Base-by-base conservation (phyloP, 2,329 filamentous ascomycete genomes). In the Talaromyces piceae region DNA sequence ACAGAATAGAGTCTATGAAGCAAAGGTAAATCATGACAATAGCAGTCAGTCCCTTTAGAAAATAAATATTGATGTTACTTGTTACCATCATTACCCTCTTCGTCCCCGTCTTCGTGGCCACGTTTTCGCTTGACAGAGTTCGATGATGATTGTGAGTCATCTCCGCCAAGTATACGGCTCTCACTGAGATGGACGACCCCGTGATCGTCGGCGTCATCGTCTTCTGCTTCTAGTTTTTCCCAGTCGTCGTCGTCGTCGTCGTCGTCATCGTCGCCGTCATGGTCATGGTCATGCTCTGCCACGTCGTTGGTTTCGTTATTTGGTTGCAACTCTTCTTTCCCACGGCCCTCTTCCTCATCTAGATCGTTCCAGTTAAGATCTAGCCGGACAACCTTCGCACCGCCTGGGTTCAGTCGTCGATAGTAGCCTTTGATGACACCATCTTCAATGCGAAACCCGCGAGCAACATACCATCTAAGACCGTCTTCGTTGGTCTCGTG, bases 401-500 rank as follows among this genome's bases (percentile, higher is more conserved):
- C 78, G 13, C 69, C 70, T 3, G 81, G 81, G 47, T 73, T 76
- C 57, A 85, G 63, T 41, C 77, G 74, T 28, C 78, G 71, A 64
- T 84, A 85, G 61, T 84, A 85, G 3, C 69, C 73, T 46, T 77
- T 71, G 41, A 82, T 73, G 47, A 74, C 66, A 2, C 69, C 71
- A 16, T 76, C 67, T 37, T 78, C 71, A 5, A 72, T 56, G 54
- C 69, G 69, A 54, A 85, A 85, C 0, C 77, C 79, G 4, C 80
- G 71, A 55, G 77, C 76, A 41, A 64, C 61, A 66, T 85, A 85
- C 82, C 82, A 85, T 45, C 73, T 71, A 56, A 82, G 58, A 0
- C 74, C 82, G 45, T 82, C 80, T 16, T 74, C 70, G 51, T 84
- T 84, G 20, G 74, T 76, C 57, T 82, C 80, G 74, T 83, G 84